Conservation (phyloP, 179 eudicot species). For the Silene coronaria region DNA sequence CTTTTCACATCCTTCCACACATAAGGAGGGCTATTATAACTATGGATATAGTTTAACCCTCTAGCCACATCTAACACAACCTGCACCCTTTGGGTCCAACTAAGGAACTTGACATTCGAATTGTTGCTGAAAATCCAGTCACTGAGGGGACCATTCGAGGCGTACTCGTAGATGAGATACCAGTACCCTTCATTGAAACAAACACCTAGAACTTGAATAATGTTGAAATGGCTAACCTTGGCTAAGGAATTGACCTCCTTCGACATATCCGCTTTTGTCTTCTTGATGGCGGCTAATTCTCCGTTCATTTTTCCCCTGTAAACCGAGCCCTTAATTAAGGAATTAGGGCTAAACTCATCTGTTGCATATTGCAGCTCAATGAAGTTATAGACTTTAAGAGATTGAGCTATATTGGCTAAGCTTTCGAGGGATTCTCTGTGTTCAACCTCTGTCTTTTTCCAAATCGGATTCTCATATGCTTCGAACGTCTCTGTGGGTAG, state of each 20-base stretch:
- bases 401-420: conserved; percentile 57
- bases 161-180: conserved; percentile 76
- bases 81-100: conserved; percentile 69
- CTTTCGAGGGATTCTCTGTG: conserved; percentile 53
- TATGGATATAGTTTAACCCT: conserved; percentile 78
- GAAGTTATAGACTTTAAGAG: conserved; percentile 57
- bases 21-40: conserved; percentile 63
- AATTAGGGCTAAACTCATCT: conserved; percentile 49
- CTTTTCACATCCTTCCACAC: conserved; percentile 64
- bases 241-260: conserved; percentile 56
- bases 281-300: conserved; percentile 71
- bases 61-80: conserved; percentile 68
- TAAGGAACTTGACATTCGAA: conserved; percentile 38
- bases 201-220: conserved; percentile 66
- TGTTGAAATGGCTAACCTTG: conserved; percentile 77
- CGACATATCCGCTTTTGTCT: conserved; percentile 59
- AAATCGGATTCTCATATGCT: conserved; percentile 49
- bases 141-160: conserved; percentile 61
- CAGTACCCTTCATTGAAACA: conserved; percentile 59
- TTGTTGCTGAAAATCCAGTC: conserved; percentile 51
- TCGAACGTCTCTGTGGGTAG: conserved; percentile 46
- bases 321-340: conserved; percentile 60
- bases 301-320: conserved; percentile 69
- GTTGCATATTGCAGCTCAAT: conserved; percentile 66
- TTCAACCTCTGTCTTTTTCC: conserved; percentile 48